Evolutionary conservation across 1,139 yeast genomes (phyloP), one percentile per base, ranked within the genome.

Genomic region (Geotrichum macrosporum): DNA sequence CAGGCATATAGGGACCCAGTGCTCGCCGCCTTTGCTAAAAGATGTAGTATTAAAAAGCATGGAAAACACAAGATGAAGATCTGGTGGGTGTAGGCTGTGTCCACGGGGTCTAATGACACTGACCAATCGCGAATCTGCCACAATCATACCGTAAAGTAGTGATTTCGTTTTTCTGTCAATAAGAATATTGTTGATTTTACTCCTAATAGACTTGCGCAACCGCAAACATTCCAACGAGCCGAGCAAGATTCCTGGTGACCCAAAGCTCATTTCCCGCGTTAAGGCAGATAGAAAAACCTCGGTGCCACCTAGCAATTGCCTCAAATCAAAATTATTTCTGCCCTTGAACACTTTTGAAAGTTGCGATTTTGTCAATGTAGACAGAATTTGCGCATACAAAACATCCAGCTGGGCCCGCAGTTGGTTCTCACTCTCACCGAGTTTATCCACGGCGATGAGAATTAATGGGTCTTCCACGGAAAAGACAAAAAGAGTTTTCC

Each of bases 1-100:
- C 64, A 92, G 73, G 62, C 98, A 92, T 2, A 92, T 72, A 0
- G 98, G 98, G 12, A 87, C 77, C 97, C 97, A 92, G 52, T 87
- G 77, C 58, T 89, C 96, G 55, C 84, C 92, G 43, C 72, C 72
- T 18, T 71, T 71, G 40, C 65, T 67, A 57, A 76, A 76, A 1
- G 77, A 69, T 22, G 68, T 65, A 9, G 79, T 74, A 55, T 77
- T 76, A 60, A 74, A 78, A 1, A 82, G 73, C 69, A 82, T 72
- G 24, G 81, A 77, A 55, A 81, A 80, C 22, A 82, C 63, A 12
- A 82, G 66, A 50, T 81, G 83, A 12, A 82, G 66, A 59, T 82
- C 92, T 1, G 79, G 78, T 0, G 88, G 84, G 58, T 83, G 87
- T 33, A 83, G 59, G 6, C 83, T 76, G 60, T 82, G 88, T 24